Percentiles rank a stretch among this genome's conserved stretches.
These are phyloP conservation scores for Ophiostoma ulmi DNA, from an alignment of 2,329 filamentous ascomycete species.

Conservation along the genomic window DNA sequence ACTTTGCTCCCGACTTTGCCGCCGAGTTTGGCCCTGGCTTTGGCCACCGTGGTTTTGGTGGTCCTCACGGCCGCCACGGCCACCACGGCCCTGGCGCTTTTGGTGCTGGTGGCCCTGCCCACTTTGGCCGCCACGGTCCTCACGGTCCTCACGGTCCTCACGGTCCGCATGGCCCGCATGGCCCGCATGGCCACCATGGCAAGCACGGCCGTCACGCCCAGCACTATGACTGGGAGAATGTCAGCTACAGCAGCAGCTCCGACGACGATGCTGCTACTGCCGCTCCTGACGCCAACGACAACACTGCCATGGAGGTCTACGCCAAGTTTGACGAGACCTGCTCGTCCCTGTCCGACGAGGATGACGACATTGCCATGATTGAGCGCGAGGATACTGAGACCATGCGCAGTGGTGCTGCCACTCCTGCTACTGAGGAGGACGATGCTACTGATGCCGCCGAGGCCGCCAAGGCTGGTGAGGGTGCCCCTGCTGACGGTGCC, in stretches of 20 bases:
- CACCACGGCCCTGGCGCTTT: not conserved
- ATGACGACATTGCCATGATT: constrained; percentile 27
- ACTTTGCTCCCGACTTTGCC: not conserved
- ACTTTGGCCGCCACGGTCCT: not conserved
- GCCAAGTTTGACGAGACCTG: constrained; percentile 20
- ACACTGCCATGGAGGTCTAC: constrained; percentile 22
- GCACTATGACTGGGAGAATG: not conserved
- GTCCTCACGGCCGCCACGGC: constrained; percentile 2
- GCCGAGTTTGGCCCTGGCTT: not conserved
- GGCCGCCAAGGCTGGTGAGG: not conserved
- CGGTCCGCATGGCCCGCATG: no score
- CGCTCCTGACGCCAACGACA: constrained; percentile 17
- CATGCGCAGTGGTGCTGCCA: constrained; percentile 14
- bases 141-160: no score
- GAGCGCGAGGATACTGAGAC: constrained; percentile 35
- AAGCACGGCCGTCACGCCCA: constrained; percentile 2
- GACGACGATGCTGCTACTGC: constrained; percentile 23
- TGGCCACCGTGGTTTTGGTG: not conserved
- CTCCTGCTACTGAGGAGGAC: constrained; percentile 22
- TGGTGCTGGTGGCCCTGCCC: not conserved
- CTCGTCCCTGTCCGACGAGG: constrained; percentile 20
- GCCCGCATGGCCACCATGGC: not conserved
- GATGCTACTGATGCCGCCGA: not conserved
- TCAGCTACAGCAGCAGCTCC: not conserved
- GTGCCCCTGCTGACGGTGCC: not conserved